A percentile compares a stretch with the other conserved stretches of the same genome.
These are phyloP conservation scores for Paspalum vaginatum DNA, from an alignment of 176 grass and related monocot species.

Conservation along the genomic window DNA sequence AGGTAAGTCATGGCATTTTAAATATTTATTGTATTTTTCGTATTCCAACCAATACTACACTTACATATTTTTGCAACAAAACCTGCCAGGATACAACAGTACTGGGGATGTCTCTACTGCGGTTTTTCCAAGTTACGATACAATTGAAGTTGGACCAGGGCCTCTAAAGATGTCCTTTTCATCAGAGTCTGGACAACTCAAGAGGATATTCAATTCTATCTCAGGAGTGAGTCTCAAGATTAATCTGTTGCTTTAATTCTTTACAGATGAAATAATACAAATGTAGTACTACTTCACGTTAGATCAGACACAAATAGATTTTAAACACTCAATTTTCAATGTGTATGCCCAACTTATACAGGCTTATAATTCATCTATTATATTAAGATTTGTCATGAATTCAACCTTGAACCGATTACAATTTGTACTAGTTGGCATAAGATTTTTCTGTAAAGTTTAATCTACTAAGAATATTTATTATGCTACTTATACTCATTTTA, in stretches of 20 bases:
- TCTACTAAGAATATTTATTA: not conserved
- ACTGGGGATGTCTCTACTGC: conserved; percentile 29
- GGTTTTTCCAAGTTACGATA: conserved; percentile 55
- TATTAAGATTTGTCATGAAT: not conserved
- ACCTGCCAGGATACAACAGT: conserved; percentile 39
- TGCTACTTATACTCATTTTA: not conserved
- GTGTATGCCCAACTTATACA: not conserved
- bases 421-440: not conserved
- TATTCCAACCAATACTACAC: not conserved
- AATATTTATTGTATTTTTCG: not conserved
- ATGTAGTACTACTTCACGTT: not conserved
- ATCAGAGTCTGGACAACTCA: conserved; percentile 67
- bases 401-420: not conserved
- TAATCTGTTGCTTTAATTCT: not conserved
- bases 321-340: not conserved
- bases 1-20: conserved; percentile 50
- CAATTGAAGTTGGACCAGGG: conserved; percentile 79
- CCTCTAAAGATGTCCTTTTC: conserved; percentile 87
- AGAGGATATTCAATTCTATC: conserved; percentile 61
- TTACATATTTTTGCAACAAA: not conserved
- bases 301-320: not conserved
- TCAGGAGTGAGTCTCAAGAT: conserved; percentile 65
- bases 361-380: not conserved
- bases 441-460: not conserved
- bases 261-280: not conserved